Evolutionary conservation across 805 yeast genomes (phyloP), one percentile per base, ranked within the genome.

Genomic region (Candida ponderosae): DNA sequence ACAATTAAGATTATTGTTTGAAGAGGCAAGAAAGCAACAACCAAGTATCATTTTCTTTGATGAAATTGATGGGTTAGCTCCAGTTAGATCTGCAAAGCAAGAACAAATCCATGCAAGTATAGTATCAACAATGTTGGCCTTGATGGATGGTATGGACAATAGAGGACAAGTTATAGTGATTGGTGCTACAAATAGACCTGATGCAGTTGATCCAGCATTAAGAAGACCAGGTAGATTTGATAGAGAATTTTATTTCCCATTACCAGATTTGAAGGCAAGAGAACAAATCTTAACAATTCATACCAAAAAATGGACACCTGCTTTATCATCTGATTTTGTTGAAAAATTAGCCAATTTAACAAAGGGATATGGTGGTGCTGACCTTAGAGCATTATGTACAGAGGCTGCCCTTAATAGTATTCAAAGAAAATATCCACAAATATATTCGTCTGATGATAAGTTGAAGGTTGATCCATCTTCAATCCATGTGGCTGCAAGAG

Each of bases 101-200:
- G 99, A 93, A 57, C 99, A 93, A 60, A 93, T 93, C 41, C 98
- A 93, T 60, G 96, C 98, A 4, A 83, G 95, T 44, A 93, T 93
- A 41, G 98, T 93, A 3, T 88, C 97, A 5, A 93, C 98, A 0
- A 64, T 93, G 51, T 72, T 93, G 45, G 97, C 98, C 0, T 65
- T 93, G 36, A 93, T 93, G 98, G 98, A 93, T 59, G 98, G 98
- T 50, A 93, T 93, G 97, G 97, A 90, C 57, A 88, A 88, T 48
- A 76, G 97, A 56, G 98, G 98, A 7, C 97, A 93, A 56, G 97
- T 93, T 16, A 90, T 93, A 45, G 96, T 93, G 3, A 89, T 93
- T 48, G 98, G 98, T 41, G 98, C 98, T 1, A 93, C 98, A 0
- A 93, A 93, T 61, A 69, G 98, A 53, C 98, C 98, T 0, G 97